Base-by-base conservation (phyloP, 257 asterid genomes). In the Linderniella brevidens region DNA sequence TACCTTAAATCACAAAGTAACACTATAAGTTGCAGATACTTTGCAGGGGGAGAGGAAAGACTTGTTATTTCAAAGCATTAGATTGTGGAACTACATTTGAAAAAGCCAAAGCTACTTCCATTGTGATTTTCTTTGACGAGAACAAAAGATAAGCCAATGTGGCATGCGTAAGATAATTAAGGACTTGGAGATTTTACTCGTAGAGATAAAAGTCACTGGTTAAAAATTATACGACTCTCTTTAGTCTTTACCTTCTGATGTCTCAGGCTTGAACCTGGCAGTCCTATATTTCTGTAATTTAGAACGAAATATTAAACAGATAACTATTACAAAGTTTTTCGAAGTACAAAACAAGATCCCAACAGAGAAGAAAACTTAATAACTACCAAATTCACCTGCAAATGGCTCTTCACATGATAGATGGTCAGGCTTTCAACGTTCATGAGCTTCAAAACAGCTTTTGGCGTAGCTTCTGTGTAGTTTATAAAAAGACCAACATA, bases 391-490 rank as follows among this genome's bases (percentile, higher is more conserved):
- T 50, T 25, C 32, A 78, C 94, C 87, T 82, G 94, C 53, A 82
- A 58, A 58, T 70, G 77, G 68, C 77, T 70, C 62, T 70, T 70
- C 18, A 70, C 77, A 41, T 70, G 77, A 63, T 70, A 70, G 40
- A 70, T 70, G 15, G 77, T 70, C 66, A 70, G 42, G 32, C 73
- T 61, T 11, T 70, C 77, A 43, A 66, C 77, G 49, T 81, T 74
- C 88, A 85, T 81, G 51, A 73, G 72, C 79, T 80, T 80, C 82
- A 80, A 56, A 17, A 85, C 92, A 58, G 78, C 92, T 73, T 85
- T 85, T 41, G 96, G 96, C 35, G 96, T 85, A 58, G 93, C 96
- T 48, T 58, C 82, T 74, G 61, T 17, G 18, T 13, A 15, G 42
- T 45, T 37, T 49, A 19, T 20, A 25, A 15, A 39, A 53, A 32